A percentile compares a stretch with the other conserved stretches of the same genome.
Evolutionary conservation across 106 monocot genomes (phyloP).

Genomic region (Dendrobium catenatum): DNA sequence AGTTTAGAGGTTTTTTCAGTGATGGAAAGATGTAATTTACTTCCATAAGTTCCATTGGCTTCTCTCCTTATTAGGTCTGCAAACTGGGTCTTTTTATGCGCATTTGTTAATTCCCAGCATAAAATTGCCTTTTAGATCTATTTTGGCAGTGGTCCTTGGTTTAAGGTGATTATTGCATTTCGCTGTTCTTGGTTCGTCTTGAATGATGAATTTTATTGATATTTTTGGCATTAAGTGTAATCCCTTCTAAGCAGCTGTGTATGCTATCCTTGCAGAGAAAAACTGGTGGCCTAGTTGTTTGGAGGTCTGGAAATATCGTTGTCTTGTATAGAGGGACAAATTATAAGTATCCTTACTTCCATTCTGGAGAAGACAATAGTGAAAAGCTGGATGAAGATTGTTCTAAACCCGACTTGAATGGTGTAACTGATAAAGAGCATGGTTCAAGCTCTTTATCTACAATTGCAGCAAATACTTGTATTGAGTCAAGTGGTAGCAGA

Average conservation of each 20-base stretch:
- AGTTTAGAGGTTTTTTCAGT: neutral
- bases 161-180: neutral
- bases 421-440: constrained; percentile 11
- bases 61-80: neutral
- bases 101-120: neutral
- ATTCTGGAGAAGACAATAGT: constrained; percentile 23
- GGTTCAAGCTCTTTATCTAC: constrained; percentile 3
- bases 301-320: constrained; percentile 90
- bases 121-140: neutral
- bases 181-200: neutral
- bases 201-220: neutral
- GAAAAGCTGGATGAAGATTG: constrained; percentile 3
- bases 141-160: neutral
- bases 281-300: constrained; percentile 96
- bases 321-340: constrained; percentile 78
- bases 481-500: constrained; percentile 2
- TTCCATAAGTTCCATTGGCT: neutral
- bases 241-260: neutral
- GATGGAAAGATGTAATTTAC: neutral
- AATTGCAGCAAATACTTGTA: constrained; percentile 11
- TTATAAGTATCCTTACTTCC: constrained; percentile 89
- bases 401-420: constrained; percentile 9
- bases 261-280: constrained; percentile 57
- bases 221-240: neutral
- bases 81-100: neutral